Base-by-base conservation (phyloP, 148 eudicot genomes). In the Polygonum aviculare region DNA sequence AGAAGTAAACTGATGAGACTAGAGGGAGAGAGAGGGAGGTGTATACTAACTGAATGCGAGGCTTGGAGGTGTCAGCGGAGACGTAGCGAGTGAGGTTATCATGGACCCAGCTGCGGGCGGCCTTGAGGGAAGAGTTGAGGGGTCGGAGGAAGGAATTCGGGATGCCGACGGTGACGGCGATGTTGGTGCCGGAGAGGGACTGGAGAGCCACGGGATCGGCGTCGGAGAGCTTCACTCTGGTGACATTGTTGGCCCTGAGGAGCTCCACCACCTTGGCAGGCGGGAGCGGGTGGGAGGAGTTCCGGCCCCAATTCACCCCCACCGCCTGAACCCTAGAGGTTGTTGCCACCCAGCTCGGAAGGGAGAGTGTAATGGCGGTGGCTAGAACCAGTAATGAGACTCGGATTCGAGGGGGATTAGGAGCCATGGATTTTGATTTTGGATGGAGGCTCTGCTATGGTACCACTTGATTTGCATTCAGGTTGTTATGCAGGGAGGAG, bases 291-390 rank as follows among this genome's bases (percentile, higher is more conserved):
- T 90, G 91, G 7, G 97, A 94, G 31, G 94, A 74, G 44, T 84
- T 80, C 62, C 90, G 85, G 77, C 98, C 98, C 91, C 93, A 94
- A 87, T 88, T 94, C 26, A 94, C 89, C 14, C 98, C 94, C 6
- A 92, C 18, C 74, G 86, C 77, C 36, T 9, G 54, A 52, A 45
- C 81, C 55, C 75, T 74, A 48, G 79, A 2, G 5, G 76, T 47
- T 38, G 69, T 62, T 38, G 26, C 47, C 50, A 15, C 31, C 74
- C 47, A 71, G 74, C 74, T 41, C 7, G 74, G 69, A 11, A 38
- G 45, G 44, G 45, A 15, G 16, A 67, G 72, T 35, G 72, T 14
- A 11, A 67, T 35, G 16, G 38, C 12, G 16, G 38, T 16, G 44
- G 72, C n/a, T 36, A 67, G 41, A 4, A 35, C 5, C 7, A 67